Base-by-base conservation (phyloP, 2,329 filamentous ascomycete species). In the Beauveria varroae region DNA sequence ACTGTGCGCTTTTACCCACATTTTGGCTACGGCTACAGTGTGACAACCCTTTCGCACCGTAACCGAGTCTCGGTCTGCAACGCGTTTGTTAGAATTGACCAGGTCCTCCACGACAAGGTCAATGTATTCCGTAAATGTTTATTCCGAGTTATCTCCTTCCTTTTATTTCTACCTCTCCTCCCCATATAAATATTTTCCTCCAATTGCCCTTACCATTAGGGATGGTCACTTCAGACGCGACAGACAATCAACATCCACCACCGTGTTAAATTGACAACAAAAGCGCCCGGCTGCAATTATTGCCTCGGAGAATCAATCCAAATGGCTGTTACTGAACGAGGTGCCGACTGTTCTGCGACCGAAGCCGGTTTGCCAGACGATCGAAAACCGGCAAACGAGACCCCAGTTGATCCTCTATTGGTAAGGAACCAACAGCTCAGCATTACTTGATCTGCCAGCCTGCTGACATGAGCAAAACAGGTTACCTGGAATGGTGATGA, bases 401-500 rank as follows among this genome's bases (percentile, higher is more conserved):
- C 57, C 1, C 22, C 34, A 16, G 37, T 10, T 22, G 49, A 60
- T 41, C 49, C 57, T n/a, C 28, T 60, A 8, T 10, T 60, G 24
- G 57, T 60, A 52, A 22, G 57, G n/a, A 5, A 28, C 18, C 6
- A 2, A 12, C 16, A 20, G 10, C 14, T 8, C 20, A 22, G 22
- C 44, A 44, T 8, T 16, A 3, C n/a, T 12, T 4, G 14, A 37
- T 7, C 6, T 10, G 4, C 16, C 37, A 22, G 34, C 3, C 20
- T 37, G 8, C 49, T 60, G 37, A 60, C 14, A 5, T 40, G 3
- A 26, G 3, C 2, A 10, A 26, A n/a, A 24, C 30, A 63, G 61
- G 59, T 58, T 22, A 62, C 60, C 22, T 89, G 86, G 73, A 79
- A 82, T 30, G 80, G 68, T 0, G 66, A 78, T 8, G 75, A 82